Conservation (phyloP, 257 asterid genomes). For the Prunella vulgaris region DNA sequence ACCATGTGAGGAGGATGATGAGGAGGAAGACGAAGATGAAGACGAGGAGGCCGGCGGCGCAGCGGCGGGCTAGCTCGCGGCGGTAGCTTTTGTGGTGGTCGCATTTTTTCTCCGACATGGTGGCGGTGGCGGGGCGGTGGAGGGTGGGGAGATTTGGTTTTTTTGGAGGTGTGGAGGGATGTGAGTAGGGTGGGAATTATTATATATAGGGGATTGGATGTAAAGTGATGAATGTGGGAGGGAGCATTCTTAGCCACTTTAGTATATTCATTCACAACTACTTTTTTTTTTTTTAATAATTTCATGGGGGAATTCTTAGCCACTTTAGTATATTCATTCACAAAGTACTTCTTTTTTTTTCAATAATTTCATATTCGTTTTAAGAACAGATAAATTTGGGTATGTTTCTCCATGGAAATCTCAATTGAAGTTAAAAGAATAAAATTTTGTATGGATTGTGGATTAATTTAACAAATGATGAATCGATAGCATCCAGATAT, state of each 20-base stretch:
- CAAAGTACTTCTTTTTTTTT: too few relatives aligned
- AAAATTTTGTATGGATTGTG: too few relatives aligned
- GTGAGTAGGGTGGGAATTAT: background rate
- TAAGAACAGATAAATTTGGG: too few relatives aligned
- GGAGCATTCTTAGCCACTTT: background rate
- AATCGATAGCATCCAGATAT: too few relatives aligned
- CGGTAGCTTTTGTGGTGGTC: slow-evolving; percentile 47
- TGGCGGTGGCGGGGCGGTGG: background rate
- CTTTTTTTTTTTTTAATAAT: too few relatives aligned
- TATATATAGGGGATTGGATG: slow-evolving; percentile 11
- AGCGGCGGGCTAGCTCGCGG: slow-evolving; percentile 24
- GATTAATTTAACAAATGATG: too few relatives aligned
- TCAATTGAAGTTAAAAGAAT: too few relatives aligned
- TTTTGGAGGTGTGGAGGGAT: background rate
- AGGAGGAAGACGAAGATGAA: slow-evolving; percentile 46
- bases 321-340: too few relatives aligned
- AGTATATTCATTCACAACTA: background rate
- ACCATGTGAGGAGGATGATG: slow-evolving; percentile 59
- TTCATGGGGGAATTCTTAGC: too few relatives aligned
- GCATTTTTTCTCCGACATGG: slow-evolving; percentile 61
- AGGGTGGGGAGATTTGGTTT: slow-evolving; percentile 25
- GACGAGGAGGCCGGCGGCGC: slow-evolving; percentile 28
- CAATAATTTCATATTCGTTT: too few relatives aligned
- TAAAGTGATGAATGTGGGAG: background rate
- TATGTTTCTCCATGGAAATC: too few relatives aligned